A percentile compares a stretch with the other conserved stretches of the same genome.
Conservation (phyloP, 2,329 filamentous ascomycete species). For the Aspergillus pseudoglaucus region DNA sequence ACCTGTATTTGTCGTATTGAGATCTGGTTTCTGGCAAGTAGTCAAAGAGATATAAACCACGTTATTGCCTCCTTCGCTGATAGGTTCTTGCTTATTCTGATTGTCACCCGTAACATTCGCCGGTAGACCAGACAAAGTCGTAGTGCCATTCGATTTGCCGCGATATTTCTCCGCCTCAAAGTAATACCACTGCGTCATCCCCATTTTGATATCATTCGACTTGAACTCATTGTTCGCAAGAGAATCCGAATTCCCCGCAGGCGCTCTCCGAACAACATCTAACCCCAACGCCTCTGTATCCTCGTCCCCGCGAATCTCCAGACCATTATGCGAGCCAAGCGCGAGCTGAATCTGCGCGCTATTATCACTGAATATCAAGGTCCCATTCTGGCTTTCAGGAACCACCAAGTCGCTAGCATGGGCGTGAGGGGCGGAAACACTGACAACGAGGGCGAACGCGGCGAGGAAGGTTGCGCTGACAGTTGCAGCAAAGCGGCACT, state of each 20-base stretch:
- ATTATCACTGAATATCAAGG: constrained; percentile 13
- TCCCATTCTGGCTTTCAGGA: constrained; percentile 42
- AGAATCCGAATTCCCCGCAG: constrained; percentile 39
- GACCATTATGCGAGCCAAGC: constrained; percentile 24
- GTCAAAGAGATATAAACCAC: constrained; percentile 75
- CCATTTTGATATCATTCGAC: constrained; percentile 55
- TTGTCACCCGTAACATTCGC: constrained; percentile 19
- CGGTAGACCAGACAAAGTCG: constrained; percentile 24
- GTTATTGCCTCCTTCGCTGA: constrained; percentile 14
- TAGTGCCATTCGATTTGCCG: constrained; percentile 31
- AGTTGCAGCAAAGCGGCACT: constrained; percentile 66
- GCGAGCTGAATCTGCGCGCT: constrained; percentile 3
- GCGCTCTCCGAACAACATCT: constrained; percentile 52
- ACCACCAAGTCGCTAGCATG: constrained; percentile 54
- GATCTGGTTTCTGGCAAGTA: constrained; percentile 69
- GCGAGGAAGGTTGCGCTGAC: constrained; percentile 56
- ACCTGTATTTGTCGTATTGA: constrained; percentile 34
- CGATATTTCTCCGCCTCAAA: constrained; percentile 54
- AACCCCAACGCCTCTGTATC: constrained; percentile 26
- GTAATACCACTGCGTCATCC: constrained; percentile 57
- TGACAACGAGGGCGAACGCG: constrained; percentile 51
- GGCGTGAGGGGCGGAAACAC: constrained; percentile 50
- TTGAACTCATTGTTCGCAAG: constrained; percentile 61
- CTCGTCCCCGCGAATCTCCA: constrained; percentile 24
- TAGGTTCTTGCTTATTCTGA: constrained; percentile 10